A percentile compares a stretch with the other conserved stretches of the same genome.
Evolutionary conservation across 1,284 basidiomycete genomes (phyloP).

Genomic region (Pterula multifida): DNA sequence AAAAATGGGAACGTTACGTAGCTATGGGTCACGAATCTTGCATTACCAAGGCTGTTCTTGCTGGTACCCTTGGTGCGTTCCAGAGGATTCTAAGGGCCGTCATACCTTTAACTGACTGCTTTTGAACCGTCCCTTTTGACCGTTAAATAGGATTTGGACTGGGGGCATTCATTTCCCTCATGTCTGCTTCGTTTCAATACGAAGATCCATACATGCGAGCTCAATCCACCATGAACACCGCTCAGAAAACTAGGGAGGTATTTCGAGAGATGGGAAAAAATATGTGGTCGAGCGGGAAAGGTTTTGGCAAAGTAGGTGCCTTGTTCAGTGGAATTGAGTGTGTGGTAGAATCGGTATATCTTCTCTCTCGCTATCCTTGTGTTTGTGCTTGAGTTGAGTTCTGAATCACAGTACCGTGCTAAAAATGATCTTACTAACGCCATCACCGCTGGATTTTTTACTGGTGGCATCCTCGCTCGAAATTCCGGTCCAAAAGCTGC

Average conservation of each 20-base stretch:
- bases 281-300: conserved; percentile 86
- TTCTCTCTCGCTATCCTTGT: conserved; percentile 5
- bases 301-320: conserved; percentile 92
- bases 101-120: conserved; percentile 2
- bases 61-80: conserved; percentile 65
- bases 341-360: conserved; percentile 86
- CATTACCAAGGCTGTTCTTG: conserved; percentile 67
- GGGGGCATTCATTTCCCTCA: conserved; percentile 92
- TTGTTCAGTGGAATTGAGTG: conserved; percentile 93
- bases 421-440: conserved; percentile 89
- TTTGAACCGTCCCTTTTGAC: conserved; percentile 8
- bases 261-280: conserved; percentile 92
- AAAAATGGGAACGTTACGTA: conserved; percentile 68
- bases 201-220: conserved; percentile 82
- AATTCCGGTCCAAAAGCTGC: conserved; percentile 78
- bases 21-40: conserved; percentile 74
- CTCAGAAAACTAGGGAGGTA: conserved; percentile 75
- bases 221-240: conserved; percentile 49
- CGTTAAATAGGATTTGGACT: conserved; percentile 66
- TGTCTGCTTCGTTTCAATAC: conserved; percentile 91
- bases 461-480: conserved; percentile 75
- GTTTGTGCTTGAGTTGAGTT: conserved; percentile 4
- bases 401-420: conserved; percentile 72
- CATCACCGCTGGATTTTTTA: conserved; percentile 58
- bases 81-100: not conserved